These are phyloP conservation scores for Trametes gibbosa DNA, from an alignment of 768 basidiomycete species.

Conservation along the genomic window DNA sequence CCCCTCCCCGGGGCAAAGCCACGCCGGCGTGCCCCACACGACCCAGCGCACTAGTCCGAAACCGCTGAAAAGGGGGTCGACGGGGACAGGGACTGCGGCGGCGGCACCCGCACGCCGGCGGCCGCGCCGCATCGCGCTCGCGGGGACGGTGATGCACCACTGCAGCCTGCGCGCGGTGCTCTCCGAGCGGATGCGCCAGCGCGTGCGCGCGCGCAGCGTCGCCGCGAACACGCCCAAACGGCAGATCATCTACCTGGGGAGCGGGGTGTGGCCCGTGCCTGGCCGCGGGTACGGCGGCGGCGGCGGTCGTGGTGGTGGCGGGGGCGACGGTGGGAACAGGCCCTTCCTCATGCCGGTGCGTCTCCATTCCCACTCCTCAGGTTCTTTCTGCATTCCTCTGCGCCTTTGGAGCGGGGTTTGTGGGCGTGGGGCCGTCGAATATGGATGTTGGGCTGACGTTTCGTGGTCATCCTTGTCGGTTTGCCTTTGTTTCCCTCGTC, in stretches of 20 bases:
- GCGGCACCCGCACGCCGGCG: conserved; percentile 43
- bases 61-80: too few relatives aligned
- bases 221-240: conserved; percentile 64
- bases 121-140: conserved; percentile 67
- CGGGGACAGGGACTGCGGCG: too few relatives aligned
- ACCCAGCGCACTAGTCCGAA: too few relatives aligned
- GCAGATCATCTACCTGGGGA: conserved; percentile 69
- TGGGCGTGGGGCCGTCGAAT: too few relatives aligned
- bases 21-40: too few relatives aligned
- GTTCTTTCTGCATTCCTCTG: too few relatives aligned
- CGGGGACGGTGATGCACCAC: conserved; percentile 72
- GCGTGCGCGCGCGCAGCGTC: conserved; percentile 64
- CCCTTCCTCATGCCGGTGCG: background rate
- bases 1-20: too few relatives aligned
- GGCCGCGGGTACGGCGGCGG: conserved; percentile 46
- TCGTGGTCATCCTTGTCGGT: too few relatives aligned
- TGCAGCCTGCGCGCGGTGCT: conserved; percentile 69
- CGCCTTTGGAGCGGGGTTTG: too few relatives aligned
- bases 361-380: background rate
- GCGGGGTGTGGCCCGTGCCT: conserved; percentile 27
- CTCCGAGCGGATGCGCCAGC: conserved; percentile 59
- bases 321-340: conserved; percentile 37
- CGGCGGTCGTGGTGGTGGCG: too few relatives aligned
- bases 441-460: too few relatives aligned
- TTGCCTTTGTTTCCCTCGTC: too few relatives aligned